Conservation (phyloP, 2,329 filamentous ascomycete genomes). For the Diaporthe citri region DNA sequence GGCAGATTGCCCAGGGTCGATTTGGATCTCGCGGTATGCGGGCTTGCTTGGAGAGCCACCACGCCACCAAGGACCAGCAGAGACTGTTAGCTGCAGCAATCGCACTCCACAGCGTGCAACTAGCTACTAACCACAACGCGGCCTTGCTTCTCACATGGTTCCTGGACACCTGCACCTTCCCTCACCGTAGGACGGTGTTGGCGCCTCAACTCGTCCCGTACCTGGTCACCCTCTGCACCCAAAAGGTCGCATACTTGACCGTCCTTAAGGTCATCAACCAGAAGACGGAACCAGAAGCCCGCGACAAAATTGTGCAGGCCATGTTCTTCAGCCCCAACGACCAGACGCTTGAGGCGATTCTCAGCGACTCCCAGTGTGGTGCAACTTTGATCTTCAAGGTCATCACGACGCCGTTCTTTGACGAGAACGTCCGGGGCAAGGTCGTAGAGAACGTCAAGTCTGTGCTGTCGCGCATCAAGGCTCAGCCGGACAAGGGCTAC, state of each 20-base stretch:
- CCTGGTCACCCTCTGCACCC: constrained; percentile 94
- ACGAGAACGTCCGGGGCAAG: constrained; percentile 88
- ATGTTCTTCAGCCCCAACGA: constrained; percentile 93
- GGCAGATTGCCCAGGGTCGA: constrained; percentile 92
- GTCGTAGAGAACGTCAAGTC: constrained; percentile 93
- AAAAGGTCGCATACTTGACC: constrained; percentile 97
- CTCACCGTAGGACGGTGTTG: constrained; percentile 88
- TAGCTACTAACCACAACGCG: constrained; percentile 96
- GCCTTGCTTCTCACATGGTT: constrained; percentile 97
- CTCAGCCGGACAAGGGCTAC: constrained; percentile 94
- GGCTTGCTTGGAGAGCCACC: constrained; percentile 95
- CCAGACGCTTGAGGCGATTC: constrained; percentile 87
- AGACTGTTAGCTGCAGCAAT: constrained; percentile 94
- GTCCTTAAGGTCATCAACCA: constrained; percentile 99
- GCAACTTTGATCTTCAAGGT: constrained; percentile 99
- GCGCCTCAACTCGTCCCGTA: constrained; percentile 93
- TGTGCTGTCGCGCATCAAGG: constrained; percentile 90
- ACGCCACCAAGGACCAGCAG: constrained; percentile 95
- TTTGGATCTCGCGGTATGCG: constrained; percentile 97
- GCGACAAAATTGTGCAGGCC: constrained; percentile 89
- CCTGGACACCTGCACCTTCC: constrained; percentile 97
- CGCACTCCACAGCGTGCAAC: constrained; percentile 94
- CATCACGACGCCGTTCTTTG: constrained; percentile 95
- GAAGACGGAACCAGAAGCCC: constrained; percentile 91
- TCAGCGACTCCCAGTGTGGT: constrained; percentile 91